A percentile compares a stretch with the other conserved stretches of the same genome.
Evolutionary conservation across 192 early-diverging fungal species (phyloP).

Genomic region (Gonapodya prolifera): DNA sequence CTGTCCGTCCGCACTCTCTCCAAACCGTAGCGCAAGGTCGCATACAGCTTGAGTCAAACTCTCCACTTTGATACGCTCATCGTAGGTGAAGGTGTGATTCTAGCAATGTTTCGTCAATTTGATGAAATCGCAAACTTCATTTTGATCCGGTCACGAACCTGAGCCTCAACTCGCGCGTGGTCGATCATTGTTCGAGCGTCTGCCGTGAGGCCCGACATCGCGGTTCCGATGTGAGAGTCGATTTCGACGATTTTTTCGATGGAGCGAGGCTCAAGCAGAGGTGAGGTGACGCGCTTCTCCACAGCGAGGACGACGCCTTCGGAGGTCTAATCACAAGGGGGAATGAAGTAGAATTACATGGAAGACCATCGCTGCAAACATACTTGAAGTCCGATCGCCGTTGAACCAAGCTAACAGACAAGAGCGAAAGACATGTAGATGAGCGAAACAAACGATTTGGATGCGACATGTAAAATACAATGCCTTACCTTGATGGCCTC

Average conservation of each 20-base stretch:
- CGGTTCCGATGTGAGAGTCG: constrained; percentile 87
- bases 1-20: constrained; percentile 90
- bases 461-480: not conserved
- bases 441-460: not conserved
- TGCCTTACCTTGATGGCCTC: constrained; percentile 90
- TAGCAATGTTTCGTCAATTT: constrained; percentile 16
- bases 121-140: constrained; percentile 7
- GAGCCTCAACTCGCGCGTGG: constrained; percentile 89
- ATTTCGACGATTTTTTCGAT: constrained; percentile 99
- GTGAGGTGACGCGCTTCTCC: constrained; percentile 91
- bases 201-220: constrained; percentile 92
- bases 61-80: constrained; percentile 91
- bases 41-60: constrained; percentile 96
- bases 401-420: not conserved
- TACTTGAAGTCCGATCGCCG: not conserved
- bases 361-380: not conserved
- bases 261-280: constrained; percentile 80
- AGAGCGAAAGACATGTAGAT: constrained; percentile 6
- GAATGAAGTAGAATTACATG: not conserved
- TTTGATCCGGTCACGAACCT: constrained; percentile 35
- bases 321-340: constrained; percentile 67
- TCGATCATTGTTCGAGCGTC: constrained; percentile 98
- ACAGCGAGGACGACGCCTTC: constrained; percentile 90
- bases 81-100: constrained; percentile 92
- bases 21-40: constrained; percentile 93